Evolutionary conservation across 140 eudicot genomes (phyloP), one percentile per base, ranked within the genome.

Genomic region (Ambrosia hybrid): DNA sequence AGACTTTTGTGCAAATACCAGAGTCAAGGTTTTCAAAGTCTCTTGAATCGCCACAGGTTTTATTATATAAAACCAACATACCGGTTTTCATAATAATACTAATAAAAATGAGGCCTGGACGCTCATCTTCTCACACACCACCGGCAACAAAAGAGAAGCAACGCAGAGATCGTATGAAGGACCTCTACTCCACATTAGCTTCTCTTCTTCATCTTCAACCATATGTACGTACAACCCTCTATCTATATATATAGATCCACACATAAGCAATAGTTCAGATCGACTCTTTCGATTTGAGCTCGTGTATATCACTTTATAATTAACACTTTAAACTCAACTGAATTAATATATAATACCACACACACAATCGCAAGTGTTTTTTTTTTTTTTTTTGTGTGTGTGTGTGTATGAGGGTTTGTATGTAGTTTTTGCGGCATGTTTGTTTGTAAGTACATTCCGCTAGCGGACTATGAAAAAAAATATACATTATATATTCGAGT

Each of bases 101-200:
- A 62, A 36, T 37, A 10, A 62, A 13, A 9, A 74, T 74, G 79
- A 65, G 72, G 17, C 16, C 36, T 2, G 46, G 49, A 39, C 11
- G 66, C 56, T 65, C 67, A 52, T 52, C 66, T 17, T n/a, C 71
- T 64, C 66, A 41, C 2, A 38, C 46, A 37, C 12, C 48, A 7
- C 73, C 34, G 4, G 72, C 79, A 6, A 55, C 41, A 0, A 53
- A 65, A 17, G 79, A 74, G 65, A 74, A 57, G 55, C 66, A 53
- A 65, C 79, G 79, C 17, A 70, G 79, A 33, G 72, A 65, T 52
- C 72, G 72, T 14, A 74, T 74, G 79, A 74, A 74, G 61, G 58
- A 52, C 4, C 79, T 74, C 34, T 74, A 64, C 73, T 65, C 66
- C 3, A 74, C 43, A 3, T 66, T 74, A 16, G 72, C 79, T 16